Base-by-base conservation (phyloP, 2,329 filamentous ascomycete genomes). In the Eutypa lata region DNA sequence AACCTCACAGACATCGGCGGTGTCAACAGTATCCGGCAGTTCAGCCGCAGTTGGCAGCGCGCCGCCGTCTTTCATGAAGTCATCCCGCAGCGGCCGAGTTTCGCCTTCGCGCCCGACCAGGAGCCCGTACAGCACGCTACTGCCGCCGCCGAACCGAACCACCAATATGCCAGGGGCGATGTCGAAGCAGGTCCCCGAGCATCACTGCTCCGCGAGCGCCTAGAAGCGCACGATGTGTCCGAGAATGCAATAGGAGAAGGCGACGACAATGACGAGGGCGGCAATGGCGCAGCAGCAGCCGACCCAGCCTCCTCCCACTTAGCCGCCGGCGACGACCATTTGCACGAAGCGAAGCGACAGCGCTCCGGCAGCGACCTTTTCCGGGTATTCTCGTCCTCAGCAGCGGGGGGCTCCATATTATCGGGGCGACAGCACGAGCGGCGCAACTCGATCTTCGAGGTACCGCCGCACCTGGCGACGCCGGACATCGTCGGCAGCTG, bases 21-120 rank as follows among this genome's bases (percentile, higher is more conserved):
- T 48, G 88, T 92, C 56, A 97, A 97, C 76, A 95, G 90, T 71
- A 89, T 97, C 63, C 88, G 94, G 65, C 96, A 92, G 65, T 97
- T 97, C 68, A 90, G 92, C 44, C 84, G 89, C 55, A 96, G 90
- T 62, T 96, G 91, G 89, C 90, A 93, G 71, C 86, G 93, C 68
- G 93, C 93, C 37, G 91, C 91, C 24, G 87, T 82, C 53, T 97
- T 97, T 71, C 82, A 85, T 58, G 92, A 97, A 69, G 90, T 96
- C 61, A 87, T 94, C 33, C 90, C 91, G 5, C 86, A 89, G 51
- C 83, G 86, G 16, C 85, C 86, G 14, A 87, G 89, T 33, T 91
- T 96, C 67, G 77, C 90, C 50, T 81, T 85, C 57, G 79, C 80
- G 2, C 76, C 82, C 42, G 82, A 84, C 43, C 79, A 82, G 54